Base-by-base conservation (phyloP, 345 rosid genomes). In the Lepidium didymum region DNA sequence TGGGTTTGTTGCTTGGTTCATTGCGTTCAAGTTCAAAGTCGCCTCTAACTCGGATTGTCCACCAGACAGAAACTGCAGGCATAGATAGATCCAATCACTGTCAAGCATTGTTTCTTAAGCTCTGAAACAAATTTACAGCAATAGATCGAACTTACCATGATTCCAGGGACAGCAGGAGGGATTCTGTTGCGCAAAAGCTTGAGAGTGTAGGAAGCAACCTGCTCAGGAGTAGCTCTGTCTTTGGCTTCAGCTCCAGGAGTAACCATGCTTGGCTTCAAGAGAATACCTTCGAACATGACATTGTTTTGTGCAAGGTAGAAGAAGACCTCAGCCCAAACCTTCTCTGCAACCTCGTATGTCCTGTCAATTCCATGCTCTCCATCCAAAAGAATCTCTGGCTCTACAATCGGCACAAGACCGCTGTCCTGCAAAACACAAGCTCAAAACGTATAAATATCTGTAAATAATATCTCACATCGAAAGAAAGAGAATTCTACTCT, bases 21-120 rank as follows among this genome's bases (percentile, higher is more conserved):
- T 93, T 8, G 98, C 96, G 33, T 93, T 93, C 72, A 90, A 79
- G 86, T 93, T 93, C 72, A 88, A 73, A 23, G 98, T 93, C 9
- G 98, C 96, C 78, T 93, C 98, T 27, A 88, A 86, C 81, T 93
- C 97, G 19, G 98, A 90, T 78, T 92, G 98, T 40, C 98, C 97
- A 36, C 97, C 98, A 23, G 98, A 90, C 84, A 93, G 77, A 79
- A 93, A 93, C 97, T 90, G 92, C 73, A 75, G 10, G 45, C 33
- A 43, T 58, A 45, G 10, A 36, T 16, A 37, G 8, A 46, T 58
- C 23, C 36, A 9, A 36, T 27, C 37, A 1, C 49, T 38, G 8
- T 53, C 14, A 25, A 16, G 5, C 11, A 13, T 10, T 40, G 59
- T 50, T 49, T 59, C 35, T 49, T 49, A 14, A 58, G 41, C 38